A percentile compares a stretch with the other conserved stretches of the same genome.
phyloP scores from a whole-genome alignment of 2,329 filamentous ascomycete species.

The Bipolaris bicolor region DNA sequence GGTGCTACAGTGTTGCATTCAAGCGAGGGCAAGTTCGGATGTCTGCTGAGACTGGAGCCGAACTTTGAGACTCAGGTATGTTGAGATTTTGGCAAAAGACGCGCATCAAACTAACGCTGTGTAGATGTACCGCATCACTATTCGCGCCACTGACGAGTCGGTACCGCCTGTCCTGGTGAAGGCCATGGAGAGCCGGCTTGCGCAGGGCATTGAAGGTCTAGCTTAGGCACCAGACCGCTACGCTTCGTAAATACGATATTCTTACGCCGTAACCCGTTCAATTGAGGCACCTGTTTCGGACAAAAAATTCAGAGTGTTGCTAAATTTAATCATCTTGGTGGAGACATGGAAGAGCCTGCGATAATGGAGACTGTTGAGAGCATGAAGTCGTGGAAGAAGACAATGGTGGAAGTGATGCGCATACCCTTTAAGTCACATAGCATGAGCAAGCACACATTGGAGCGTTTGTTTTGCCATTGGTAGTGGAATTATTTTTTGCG shows the following conservation, averaged over 20 bases:
- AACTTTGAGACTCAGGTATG: slow-evolving; percentile 90
- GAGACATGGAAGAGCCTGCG: not conserved
- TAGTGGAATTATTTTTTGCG: not conserved
- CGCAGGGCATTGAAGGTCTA: slow-evolving; percentile 57
- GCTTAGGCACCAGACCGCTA: slow-evolving; percentile 15
- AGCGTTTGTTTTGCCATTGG: slow-evolving; percentile 2
- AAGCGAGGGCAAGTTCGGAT: slow-evolving; percentile 87
- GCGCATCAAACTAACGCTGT: slow-evolving; percentile 22
- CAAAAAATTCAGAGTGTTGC: slow-evolving; percentile 5
- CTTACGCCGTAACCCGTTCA: not conserved
- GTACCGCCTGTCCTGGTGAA: slow-evolving; percentile 82
- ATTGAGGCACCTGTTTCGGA: not conserved
- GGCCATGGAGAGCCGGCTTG: slow-evolving; percentile 83
- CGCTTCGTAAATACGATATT: slow-evolving; percentile 1
- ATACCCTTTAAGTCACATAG: slow-evolving; percentile 17
- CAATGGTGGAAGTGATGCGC: slow-evolving; percentile 11
- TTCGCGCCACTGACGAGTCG: slow-evolving; percentile 89
- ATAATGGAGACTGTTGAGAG: not conserved
- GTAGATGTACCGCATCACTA: slow-evolving; percentile 93
- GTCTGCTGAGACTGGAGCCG: slow-evolving; percentile 89
- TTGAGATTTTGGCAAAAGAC: slow-evolving; percentile 11
- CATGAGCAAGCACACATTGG: slow-evolving; percentile 12
- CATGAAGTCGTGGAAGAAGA: not conserved
- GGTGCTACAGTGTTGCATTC: slow-evolving; percentile 87
- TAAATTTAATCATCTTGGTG: slow-evolving; percentile 14